Conservation (phyloP, 2,329 filamentous ascomycete genomes). For the Botryotinia narcissicola region DNA sequence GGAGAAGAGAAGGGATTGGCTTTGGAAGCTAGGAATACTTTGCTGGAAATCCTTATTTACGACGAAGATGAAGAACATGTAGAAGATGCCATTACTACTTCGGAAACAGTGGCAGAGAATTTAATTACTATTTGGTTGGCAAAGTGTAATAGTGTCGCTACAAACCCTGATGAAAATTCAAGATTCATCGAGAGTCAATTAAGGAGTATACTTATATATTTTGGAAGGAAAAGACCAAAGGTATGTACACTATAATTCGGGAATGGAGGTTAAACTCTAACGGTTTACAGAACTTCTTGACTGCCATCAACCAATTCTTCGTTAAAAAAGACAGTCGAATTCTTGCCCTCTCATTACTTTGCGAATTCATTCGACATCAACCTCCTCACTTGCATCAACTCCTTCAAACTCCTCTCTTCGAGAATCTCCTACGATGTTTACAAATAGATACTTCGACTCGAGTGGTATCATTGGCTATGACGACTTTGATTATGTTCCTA, state of each 20-base stretch:
- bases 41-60: conserved; percentile 62
- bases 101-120: conserved; percentile 54
- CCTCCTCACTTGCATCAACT: conserved; percentile 76
- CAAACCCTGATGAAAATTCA: conserved; percentile 45
- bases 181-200: conserved; percentile 47
- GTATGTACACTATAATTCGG: conserved; percentile 37
- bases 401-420: conserved; percentile 68
- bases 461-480: conserved; percentile 71
- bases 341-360: conserved; percentile 63
- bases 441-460: conserved; percentile 76
- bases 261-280: conserved; percentile 25
- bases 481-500: conserved; percentile 75
- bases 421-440: conserved; percentile 68
- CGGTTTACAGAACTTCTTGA: conserved; percentile 59
- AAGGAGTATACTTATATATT: conserved; percentile 43
- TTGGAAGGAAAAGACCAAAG: conserved; percentile 67
- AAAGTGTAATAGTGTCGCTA: conserved; percentile 41
- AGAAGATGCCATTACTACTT: conserved; percentile 45
- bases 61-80: conserved; percentile 56
- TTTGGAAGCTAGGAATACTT: conserved; percentile 61
- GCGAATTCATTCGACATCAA: conserved; percentile 70
- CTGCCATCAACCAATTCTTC: conserved; percentile 63
- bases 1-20: conserved; percentile 62
- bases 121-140: conserved; percentile 58
- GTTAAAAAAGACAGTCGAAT: conserved; percentile 62